Evolutionary conservation across 2,329 filamentous ascomycete genomes (phyloP), one percentile per base, ranked within the genome.

Genomic region (Colletotrichum sp.): DNA sequence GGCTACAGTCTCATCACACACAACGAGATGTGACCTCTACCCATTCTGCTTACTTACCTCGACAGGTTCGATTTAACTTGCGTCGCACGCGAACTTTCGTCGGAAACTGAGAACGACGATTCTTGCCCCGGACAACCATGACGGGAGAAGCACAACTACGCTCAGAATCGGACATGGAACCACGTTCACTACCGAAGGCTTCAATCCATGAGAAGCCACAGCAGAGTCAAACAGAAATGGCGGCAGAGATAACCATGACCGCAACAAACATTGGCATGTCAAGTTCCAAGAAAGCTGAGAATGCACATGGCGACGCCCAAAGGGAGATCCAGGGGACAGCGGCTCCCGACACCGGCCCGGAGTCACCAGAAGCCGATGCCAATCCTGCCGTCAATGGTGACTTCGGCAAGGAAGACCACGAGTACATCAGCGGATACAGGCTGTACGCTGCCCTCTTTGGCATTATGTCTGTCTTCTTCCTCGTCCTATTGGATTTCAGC

Each of bases 21-120:
- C 44, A n/a, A 44, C 1, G 0, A 0, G 39, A 49, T 1, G 0
- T 12, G 44, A 21, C 44, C 10, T 44, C 0, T 44, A 2, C 39
- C 18, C 18, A 44, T 44, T 44, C 39, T 21, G 44, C 44, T 21
- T 21, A 3, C 10, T 21, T 21, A 21, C 44, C 44, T 49, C 10
- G 9, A 2, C 44, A 49, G n/a, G n/a, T 21, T 49, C n/a, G n/a
- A 21, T 21, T 49, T 21, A 0, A 21, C 0, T 13, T 2, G n/a
- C 44, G n/a, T 49, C 6, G n/a, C n/a, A 49, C 18, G 18, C 44
- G 44, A 1, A 1, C 9, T 4, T 49, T 49, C 6, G 21, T 28
- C 28, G 28, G 9, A 28, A 28, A 21, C 0, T 21, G n/a, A n/a
- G n/a, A 21, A 2, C 39, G n/a, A 1, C 44, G 18, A 21, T 7